Evolutionary conservation across 331 rosid genomes (phyloP).

Genomic region (Quercus phellos): DNA sequence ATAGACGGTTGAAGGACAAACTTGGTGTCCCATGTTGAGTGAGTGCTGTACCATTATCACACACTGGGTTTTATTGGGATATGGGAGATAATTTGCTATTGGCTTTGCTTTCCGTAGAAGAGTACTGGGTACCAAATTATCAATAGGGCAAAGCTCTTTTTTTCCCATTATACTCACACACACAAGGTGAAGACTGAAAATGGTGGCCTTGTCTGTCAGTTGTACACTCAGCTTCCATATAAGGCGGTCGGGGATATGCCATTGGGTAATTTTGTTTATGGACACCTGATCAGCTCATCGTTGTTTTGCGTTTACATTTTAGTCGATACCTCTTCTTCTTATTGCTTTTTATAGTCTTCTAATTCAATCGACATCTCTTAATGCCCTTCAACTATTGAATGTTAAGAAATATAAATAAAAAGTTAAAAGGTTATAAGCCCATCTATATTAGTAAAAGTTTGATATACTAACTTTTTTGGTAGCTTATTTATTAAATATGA

Average conservation of each 20-base stretch:
- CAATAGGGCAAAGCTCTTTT: background rate
- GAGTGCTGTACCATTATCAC: conserved; percentile 20
- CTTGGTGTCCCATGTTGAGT: conserved; percentile 16
- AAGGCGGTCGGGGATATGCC: conserved; percentile 26
- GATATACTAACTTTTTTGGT: too few species aligned
- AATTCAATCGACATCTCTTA: too few species aligned
- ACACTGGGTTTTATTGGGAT: background rate
- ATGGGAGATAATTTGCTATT: background rate
- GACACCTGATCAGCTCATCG: conserved; percentile 31
- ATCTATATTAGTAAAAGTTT: too few species aligned
- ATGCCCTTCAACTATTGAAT: too few species aligned
- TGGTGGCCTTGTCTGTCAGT: conserved; percentile 7
- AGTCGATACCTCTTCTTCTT: too few species aligned
- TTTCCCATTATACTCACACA: conserved; percentile 5
- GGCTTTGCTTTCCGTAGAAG: background rate
- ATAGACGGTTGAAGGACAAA: background rate
- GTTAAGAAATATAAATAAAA: too few species aligned
- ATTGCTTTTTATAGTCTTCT: background rate
- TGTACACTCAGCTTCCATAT: conserved; percentile 36
- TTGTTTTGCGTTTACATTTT: background rate
- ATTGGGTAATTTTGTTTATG: conserved; percentile 21
- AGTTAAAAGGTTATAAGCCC: too few species aligned
- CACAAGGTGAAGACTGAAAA: background rate
- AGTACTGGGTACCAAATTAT: background rate
- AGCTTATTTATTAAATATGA: too few species aligned